phyloP scores from a whole-genome alignment of 192 early-diverging fungal species.

The Cladochytrium replicatum region DNA sequence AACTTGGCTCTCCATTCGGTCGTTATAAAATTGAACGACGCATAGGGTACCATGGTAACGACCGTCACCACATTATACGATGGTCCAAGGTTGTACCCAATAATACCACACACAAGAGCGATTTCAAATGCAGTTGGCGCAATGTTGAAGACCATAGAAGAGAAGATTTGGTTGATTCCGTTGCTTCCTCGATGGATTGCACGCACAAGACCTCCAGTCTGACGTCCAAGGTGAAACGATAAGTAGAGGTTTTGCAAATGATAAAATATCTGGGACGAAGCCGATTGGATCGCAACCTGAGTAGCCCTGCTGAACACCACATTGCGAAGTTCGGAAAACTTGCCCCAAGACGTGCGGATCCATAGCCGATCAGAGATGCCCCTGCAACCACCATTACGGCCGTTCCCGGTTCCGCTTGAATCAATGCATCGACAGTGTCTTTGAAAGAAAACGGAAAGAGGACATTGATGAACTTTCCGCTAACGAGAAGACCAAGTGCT shows the following conservation, averaged over 20 bases:
- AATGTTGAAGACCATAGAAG: conserved; percentile 91
- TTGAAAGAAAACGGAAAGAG: conserved; percentile 97
- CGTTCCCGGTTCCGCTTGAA: conserved; percentile 24
- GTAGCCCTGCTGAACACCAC: too few species aligned
- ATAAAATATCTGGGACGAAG: conserved; percentile 82
- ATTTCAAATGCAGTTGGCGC: conserved; percentile 93
- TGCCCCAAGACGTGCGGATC: conserved; percentile 76
- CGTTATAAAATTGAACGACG: conserved; percentile 49
- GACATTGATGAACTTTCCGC: conserved; percentile 69
- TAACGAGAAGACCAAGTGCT: too few species aligned
- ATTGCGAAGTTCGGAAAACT: too few species aligned
- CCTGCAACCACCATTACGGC: conserved; percentile 71
- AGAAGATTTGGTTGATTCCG: conserved; percentile 92
- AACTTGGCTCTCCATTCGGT: conserved; percentile 73
- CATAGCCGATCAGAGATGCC: conserved; percentile 90
- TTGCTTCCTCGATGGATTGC: conserved; percentile 86
- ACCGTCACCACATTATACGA: conserved; percentile 82
- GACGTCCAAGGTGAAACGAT: conserved; percentile 82
- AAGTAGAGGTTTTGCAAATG: conserved; percentile 84
- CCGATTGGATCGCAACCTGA: conserved; percentile 82
- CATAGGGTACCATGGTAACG: conserved; percentile 47
- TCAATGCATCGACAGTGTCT: conserved; percentile 78
- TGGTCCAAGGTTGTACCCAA: conserved; percentile 62
- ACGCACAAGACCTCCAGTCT: conserved; percentile 93
- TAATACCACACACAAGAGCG: conserved; percentile 84